These are phyloP conservation scores for Copromyces sp. DNA, from an alignment of 495 filamentous ascomycete species.

Conservation along the genomic window DNA sequence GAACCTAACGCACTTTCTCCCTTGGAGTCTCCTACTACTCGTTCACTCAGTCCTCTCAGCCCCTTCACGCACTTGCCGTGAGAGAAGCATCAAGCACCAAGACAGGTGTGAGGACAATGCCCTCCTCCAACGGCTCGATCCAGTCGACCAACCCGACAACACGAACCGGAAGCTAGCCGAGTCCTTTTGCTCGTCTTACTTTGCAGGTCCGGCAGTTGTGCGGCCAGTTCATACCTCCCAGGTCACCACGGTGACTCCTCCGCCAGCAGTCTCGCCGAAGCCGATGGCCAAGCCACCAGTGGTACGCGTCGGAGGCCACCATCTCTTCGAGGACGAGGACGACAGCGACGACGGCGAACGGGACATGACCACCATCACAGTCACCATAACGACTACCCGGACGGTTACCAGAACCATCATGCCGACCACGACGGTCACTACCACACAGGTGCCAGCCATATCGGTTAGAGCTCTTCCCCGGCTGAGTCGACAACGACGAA, in stretches of 20 bases:
- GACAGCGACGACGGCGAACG: background rate
- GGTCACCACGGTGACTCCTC: background rate
- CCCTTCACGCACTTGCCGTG: background rate
- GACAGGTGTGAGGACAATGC: background rate
- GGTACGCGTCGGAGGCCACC: background rate
- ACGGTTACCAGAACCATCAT: background rate
- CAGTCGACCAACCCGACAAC: background rate
- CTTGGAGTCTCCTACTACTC: background rate
- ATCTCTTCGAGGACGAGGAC: background rate
- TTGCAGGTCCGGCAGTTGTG: background rate
- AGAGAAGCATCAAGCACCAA: background rate
- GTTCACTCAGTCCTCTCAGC: background rate
- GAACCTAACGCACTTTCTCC: background rate
- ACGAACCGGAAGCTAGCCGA: background rate
- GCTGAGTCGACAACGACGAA: background rate
- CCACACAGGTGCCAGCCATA: background rate
- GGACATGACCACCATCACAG: background rate
- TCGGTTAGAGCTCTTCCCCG: background rate
- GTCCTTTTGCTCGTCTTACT: background rate
- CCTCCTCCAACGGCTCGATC: background rate
- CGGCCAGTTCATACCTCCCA: background rate
- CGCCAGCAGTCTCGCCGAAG: background rate
- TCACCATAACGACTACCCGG: background rate
- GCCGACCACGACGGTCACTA: background rate
- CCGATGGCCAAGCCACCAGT: background rate